A percentile compares a stretch with the other conserved stretches of the same genome.
These are phyloP conservation scores for Cercospora berteroae DNA, from an alignment of 2,329 filamentous ascomycete species.

Conservation along the genomic window DNA sequence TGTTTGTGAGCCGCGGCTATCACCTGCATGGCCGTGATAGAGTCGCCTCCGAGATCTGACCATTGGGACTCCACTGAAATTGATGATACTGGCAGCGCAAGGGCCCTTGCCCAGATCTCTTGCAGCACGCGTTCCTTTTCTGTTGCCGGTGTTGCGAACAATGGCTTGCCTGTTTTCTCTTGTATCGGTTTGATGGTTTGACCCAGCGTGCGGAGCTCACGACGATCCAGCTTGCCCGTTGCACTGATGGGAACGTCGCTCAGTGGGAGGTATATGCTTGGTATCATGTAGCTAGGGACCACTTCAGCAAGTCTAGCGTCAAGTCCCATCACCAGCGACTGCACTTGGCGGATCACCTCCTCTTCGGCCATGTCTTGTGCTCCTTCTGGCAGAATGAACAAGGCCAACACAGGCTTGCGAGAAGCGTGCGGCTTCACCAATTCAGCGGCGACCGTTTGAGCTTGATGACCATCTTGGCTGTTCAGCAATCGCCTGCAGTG, in stretches of 20 bases:
- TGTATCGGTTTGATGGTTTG: background rate
- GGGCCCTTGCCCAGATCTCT: background rate
- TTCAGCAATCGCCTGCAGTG: background rate
- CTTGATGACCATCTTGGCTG: background rate
- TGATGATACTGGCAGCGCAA: background rate
- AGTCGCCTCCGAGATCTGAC: background rate
- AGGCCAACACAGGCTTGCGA: constrained; percentile 1
- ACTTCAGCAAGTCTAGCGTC: background rate
- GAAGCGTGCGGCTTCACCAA: background rate
- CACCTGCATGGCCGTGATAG: background rate
- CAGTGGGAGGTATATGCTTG: constrained; percentile 68
- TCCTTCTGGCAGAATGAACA: background rate
- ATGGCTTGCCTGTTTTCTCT: background rate
- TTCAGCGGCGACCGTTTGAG: constrained; percentile 3
- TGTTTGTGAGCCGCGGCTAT: background rate
- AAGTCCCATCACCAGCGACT: background rate
- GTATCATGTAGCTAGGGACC: constrained; percentile 67
- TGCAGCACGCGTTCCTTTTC: background rate
- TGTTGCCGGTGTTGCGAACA: background rate
- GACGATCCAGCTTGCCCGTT: constrained; percentile 71
- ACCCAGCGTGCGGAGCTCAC: constrained; percentile 8
- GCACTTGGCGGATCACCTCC: background rate
- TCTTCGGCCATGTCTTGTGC: background rate
- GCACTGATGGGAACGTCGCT: constrained; percentile 65
- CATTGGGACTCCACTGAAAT: background rate